Evolutionary conservation across 768 basidiomycete genomes (phyloP), one percentile per base, ranked within the genome.

Genomic region (Termitomyces sp.): DNA sequence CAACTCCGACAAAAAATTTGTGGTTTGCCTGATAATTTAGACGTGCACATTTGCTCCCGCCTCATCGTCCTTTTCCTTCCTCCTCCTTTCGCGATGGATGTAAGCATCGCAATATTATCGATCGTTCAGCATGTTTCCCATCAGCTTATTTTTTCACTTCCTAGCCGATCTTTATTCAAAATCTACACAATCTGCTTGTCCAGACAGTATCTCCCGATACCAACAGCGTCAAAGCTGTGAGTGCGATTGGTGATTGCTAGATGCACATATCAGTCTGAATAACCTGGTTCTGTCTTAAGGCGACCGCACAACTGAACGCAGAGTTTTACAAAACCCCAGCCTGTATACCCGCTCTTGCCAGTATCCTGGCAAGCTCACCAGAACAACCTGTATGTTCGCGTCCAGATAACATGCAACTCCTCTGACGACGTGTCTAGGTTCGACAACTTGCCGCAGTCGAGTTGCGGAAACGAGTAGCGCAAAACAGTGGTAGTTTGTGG

Each of bases 381-480:
- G 88, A 96, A 64, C 74, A 81, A 63, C 75, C 87, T 51, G 95
- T 97, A 65, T 70, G 93, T 79, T 44, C 58, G 32, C 53, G 17
- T 46, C 24, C 55, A 47, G 47, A 42, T 41, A 52, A n/a, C 54
- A 22, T 32, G 21, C 46, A 46, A 26, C 46, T 47, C 40, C 51
- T 40, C 15, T 57, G 54, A 48, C 9, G 43, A 46, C 32, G 37
- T 30, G 43, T 45, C 50, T 66, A 99, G 95, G 85, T 98, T 59
- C 90, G 94, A 58, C 97, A 99, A 83, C 81, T 99, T 21, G 92
- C 95, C 46, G 94, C 95, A 8, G 94, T 98, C 53, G 97, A 99
- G 73, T 79, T 98, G 68, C 82, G 96, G 63, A 99, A 99, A 78
- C 90, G 96, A 55, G 83, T 98, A 57, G 69, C 79, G 26, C 81